phyloP scores from a whole-genome alignment of 805 yeast species.

The Priceomyces medius region DNA sequence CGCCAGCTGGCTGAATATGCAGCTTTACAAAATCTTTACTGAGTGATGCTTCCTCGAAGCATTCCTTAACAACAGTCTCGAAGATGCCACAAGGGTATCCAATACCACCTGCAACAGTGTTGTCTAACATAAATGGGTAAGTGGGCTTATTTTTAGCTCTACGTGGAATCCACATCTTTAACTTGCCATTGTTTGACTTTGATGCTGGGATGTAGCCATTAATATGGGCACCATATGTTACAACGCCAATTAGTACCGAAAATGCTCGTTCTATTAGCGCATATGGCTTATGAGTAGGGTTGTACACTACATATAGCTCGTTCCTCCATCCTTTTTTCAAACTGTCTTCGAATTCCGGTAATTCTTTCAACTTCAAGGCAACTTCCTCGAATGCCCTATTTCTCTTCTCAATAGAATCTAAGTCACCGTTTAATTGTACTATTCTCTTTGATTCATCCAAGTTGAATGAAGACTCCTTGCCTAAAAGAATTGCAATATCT shows the following conservation, averaged over 20 bases:
- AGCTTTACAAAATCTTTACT: conserved; percentile 45
- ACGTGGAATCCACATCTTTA: conserved; percentile 80
- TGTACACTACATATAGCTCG: conserved; percentile 75
- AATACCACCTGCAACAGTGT: conserved; percentile 93
- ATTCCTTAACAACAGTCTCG: conserved; percentile 83
- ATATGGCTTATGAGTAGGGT: conserved; percentile 55
- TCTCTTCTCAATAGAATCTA: conserved; percentile 42
- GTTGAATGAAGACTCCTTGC: conserved; percentile 10
- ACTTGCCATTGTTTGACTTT: conserved; percentile 33
- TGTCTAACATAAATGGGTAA: conserved; percentile 87
- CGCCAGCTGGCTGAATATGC: conserved; percentile 56
- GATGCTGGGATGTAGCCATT: conserved; percentile 67
- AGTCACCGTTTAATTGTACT: conserved; percentile 25
- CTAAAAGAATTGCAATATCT: conserved; percentile 22
- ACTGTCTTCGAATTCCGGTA: conserved; percentile 23
- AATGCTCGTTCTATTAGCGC: conserved; percentile 76
- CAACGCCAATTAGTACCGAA: conserved; percentile 77
- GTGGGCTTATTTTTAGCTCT: conserved; percentile 79
- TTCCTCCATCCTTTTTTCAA: conserved; percentile 75
- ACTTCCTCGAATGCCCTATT: conserved; percentile 40
- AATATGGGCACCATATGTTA: conserved; percentile 87
- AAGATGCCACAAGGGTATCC: conserved; percentile 73
- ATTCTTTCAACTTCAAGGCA: conserved; percentile 40
- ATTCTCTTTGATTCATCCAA: conserved; percentile 23
- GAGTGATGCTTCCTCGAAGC: conserved; percentile 90